Percentiles rank a stretch among this genome's conserved stretches.
phyloP scores from a whole-genome alignment of 2,329 filamentous ascomycete species.

The Diaporthe amygdali region DNA sequence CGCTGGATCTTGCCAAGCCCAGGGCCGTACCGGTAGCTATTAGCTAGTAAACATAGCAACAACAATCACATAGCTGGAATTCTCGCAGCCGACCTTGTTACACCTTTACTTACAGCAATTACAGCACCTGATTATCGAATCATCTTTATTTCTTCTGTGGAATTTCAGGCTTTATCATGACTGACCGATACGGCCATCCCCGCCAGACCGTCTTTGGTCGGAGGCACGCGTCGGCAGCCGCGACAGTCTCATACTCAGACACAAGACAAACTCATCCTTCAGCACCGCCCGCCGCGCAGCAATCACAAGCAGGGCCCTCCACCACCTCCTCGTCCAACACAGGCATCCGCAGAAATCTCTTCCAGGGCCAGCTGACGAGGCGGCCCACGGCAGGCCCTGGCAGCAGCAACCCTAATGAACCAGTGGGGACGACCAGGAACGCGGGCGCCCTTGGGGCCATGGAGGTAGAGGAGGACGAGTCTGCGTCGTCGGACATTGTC shows the following conservation, averaged over 20 bases:
- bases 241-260: conserved; percentile 25
- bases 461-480: conserved; percentile 52
- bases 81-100: not conserved
- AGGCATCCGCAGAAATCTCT: conserved; percentile 60
- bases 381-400: conserved; percentile 48
- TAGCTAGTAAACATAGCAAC: not conserved
- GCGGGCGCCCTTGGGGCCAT: conserved; percentile 54
- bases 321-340: not conserved
- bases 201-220: conserved; percentile 25
- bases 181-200: conserved; percentile 29
- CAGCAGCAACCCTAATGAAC: conserved; percentile 43
- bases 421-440: conserved; percentile 27
- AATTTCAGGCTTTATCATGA: conserved; percentile 23
- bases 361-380: conserved; percentile 63
- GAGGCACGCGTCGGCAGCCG: conserved; percentile 24
- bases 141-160: not conserved
- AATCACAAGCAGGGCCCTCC: not conserved
- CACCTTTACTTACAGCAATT: not conserved
- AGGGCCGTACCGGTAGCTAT: not conserved
- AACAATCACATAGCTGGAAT: not conserved
- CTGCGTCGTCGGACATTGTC: conserved; percentile 69
- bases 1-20: not conserved
- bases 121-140: not conserved
- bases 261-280: conserved; percentile 5
- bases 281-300: conserved; percentile 5